Evolutionary conservation across 805 yeast species (phyloP).

Genomic region (Isabelozyma pseudorhagii): DNA sequence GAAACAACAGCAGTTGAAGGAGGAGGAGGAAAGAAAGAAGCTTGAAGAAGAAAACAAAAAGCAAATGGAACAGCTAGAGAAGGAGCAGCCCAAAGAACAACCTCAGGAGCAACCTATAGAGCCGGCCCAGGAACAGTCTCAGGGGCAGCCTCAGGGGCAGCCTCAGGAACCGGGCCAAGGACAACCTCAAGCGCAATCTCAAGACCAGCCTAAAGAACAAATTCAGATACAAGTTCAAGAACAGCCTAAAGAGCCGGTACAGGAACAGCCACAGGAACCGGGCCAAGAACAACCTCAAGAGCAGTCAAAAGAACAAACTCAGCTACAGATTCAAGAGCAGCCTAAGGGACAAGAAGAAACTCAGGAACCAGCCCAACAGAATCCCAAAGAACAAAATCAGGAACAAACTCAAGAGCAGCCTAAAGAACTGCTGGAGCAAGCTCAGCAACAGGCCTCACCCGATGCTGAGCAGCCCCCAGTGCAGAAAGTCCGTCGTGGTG

Average conservation of each 20-base stretch:
- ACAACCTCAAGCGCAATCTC: background rate
- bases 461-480: background rate
- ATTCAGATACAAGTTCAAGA: background rate
- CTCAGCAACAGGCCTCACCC: background rate
- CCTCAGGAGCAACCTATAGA: background rate
- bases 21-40: background rate
- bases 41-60: background rate
- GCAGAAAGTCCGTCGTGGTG: background rate
- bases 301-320: constrained; percentile 4
- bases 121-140: background rate
- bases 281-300: too few species aligned
- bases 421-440: constrained; percentile 1
- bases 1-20: background rate
- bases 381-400: constrained; percentile 2
- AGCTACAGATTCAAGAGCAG: background rate
- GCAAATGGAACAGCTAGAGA: background rate
- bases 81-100: background rate
- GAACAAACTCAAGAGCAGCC: constrained; percentile 6
- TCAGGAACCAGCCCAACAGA: background rate
- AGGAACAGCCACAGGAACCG: background rate
- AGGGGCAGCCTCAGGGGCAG: background rate
- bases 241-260: background rate
- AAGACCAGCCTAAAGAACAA: background rate
- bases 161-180: background rate
- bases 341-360: constrained; percentile 4